Conservation (phyloP, 2,329 filamentous ascomycete genomes). For the Fusarium chlamydosporum region DNA sequence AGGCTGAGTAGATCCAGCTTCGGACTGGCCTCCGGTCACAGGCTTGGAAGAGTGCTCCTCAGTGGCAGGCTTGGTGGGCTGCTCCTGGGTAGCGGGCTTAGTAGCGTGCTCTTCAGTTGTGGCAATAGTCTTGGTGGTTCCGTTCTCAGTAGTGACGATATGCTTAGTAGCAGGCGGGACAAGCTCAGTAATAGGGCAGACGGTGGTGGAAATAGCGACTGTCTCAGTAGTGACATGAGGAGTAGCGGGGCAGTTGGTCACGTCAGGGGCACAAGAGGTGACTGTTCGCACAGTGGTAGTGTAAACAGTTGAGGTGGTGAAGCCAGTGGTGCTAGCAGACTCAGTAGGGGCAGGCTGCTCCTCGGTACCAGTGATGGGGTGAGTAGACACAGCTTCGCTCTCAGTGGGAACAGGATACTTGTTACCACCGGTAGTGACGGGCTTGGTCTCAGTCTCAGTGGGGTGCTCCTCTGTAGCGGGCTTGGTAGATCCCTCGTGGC, state of each 20-base stretch:
- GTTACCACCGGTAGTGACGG: neutral
- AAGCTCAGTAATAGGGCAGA: slow-evolving; percentile 20
- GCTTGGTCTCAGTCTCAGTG: slow-evolving; percentile 7
- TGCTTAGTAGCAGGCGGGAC: slow-evolving; percentile 3
- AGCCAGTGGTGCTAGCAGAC: slow-evolving; percentile 32
- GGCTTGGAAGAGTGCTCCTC: slow-evolving; percentile 3
- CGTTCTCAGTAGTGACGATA: slow-evolving; percentile 6
- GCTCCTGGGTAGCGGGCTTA: slow-evolving; percentile 2
- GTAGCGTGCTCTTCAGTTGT: slow-evolving; percentile 8
- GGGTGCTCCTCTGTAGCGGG: slow-evolving; percentile 11
- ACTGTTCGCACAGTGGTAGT: slow-evolving; percentile 35
- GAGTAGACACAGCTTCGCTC: slow-evolving; percentile 1
- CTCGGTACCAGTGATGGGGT: slow-evolving; percentile 2
- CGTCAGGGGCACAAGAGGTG: slow-evolving; percentile 29
- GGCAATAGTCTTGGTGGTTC: slow-evolving; percentile 13
- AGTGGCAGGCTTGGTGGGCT: slow-evolving; percentile 1
- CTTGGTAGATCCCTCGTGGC: slow-evolving; percentile 12
- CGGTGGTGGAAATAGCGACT: slow-evolving; percentile 27
- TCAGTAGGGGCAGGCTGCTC: slow-evolving; percentile 13
- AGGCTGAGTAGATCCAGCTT: slow-evolving; percentile 21
- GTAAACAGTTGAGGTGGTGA: slow-evolving; percentile 28
- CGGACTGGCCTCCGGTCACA: slow-evolving; percentile 13
- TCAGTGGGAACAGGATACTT: slow-evolving; percentile 12
- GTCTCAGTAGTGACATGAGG: slow-evolving; percentile 36
- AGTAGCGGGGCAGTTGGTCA: slow-evolving; percentile 16